These are phyloP conservation scores for Alternaria viburni DNA, from an alignment of 2,329 filamentous ascomycete genomes.

Conservation along the genomic window DNA sequence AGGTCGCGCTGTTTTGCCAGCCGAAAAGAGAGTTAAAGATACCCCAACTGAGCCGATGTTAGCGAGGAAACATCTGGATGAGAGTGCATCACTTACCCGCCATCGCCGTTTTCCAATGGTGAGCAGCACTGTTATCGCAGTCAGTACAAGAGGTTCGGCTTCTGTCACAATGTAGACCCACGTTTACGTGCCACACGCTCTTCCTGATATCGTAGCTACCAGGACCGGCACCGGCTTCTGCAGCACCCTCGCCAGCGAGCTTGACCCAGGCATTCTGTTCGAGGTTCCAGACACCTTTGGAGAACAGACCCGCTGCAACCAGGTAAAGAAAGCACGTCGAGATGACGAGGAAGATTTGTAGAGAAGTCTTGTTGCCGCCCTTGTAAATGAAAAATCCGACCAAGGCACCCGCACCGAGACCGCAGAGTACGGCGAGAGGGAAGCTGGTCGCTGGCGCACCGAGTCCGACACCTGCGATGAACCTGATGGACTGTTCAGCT, in stretches of 20 bases:
- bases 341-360: constrained; percentile 80
- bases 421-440: constrained; percentile 76
- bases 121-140: constrained; percentile 70
- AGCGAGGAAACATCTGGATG: neutral
- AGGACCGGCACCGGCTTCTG: constrained; percentile 69
- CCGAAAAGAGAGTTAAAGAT: constrained; percentile 86
- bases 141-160: neutral
- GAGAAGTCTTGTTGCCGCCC: constrained; percentile 67
- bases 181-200: constrained; percentile 83
- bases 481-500: constrained; percentile 47
- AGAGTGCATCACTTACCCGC: constrained; percentile 35
- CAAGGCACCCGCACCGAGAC: constrained; percentile 68
- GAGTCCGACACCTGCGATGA: constrained; percentile 83
- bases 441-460: constrained; percentile 76
- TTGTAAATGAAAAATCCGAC: constrained; percentile 81
- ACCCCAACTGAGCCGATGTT: constrained; percentile 68
- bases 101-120: constrained; percentile 72
- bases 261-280: constrained; percentile 73
- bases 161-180: constrained; percentile 50
- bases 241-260: constrained; percentile 66
- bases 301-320: constrained; percentile 82
- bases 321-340: constrained; percentile 86
- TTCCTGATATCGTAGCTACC: constrained; percentile 80
- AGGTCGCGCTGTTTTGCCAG: constrained; percentile 88
- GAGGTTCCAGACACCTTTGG: constrained; percentile 75